phyloP scores from a whole-genome alignment of 1,284 basidiomycete species.

The Melampsora larici-populina region DNA sequence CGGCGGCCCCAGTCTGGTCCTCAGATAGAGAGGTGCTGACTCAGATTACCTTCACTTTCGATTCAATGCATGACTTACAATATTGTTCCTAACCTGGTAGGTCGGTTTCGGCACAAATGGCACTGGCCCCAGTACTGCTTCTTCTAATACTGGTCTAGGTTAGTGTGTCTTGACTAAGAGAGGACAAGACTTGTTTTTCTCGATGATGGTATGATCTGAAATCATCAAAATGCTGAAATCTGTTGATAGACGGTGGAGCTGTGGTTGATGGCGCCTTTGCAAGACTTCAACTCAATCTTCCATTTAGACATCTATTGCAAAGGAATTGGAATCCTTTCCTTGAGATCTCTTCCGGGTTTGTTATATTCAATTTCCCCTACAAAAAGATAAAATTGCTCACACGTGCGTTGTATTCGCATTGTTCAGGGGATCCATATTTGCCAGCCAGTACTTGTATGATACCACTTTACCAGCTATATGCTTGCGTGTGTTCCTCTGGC shows the following conservation, averaged over 20 bases:
- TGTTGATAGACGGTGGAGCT: slow-evolving; percentile 24
- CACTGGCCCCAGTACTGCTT: slow-evolving; percentile 11
- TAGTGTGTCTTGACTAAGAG: neutral
- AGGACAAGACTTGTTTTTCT: neutral
- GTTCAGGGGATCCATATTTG: neutral
- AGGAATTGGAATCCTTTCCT: slow-evolving; percentile 14
- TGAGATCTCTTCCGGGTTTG: neutral
- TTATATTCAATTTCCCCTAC: neutral
- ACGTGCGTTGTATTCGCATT: neutral
- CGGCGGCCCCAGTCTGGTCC: slow-evolving; percentile 31
- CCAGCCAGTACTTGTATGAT: neutral
- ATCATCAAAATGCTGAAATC: neutral
- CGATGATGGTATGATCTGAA: neutral
- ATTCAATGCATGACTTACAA: neutral
- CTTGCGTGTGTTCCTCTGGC: neutral
- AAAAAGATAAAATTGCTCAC: neutral
- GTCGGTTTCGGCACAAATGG: slow-evolving; percentile 37
- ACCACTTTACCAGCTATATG: neutral
- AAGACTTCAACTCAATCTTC: slow-evolving; percentile 21
- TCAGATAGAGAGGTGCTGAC: neutral
- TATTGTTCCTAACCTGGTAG: neutral
- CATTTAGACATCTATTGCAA: slow-evolving; percentile 21
- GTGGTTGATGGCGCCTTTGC: slow-evolving; percentile 27
- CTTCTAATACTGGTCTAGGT: slow-evolving; percentile 11
- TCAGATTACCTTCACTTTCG: neutral